Percentiles rank a stretch among this genome's conserved stretches.
Evolutionary conservation across 2,329 filamentous ascomycete species (phyloP).

Genomic region (Rhynchosporium secalis): DNA sequence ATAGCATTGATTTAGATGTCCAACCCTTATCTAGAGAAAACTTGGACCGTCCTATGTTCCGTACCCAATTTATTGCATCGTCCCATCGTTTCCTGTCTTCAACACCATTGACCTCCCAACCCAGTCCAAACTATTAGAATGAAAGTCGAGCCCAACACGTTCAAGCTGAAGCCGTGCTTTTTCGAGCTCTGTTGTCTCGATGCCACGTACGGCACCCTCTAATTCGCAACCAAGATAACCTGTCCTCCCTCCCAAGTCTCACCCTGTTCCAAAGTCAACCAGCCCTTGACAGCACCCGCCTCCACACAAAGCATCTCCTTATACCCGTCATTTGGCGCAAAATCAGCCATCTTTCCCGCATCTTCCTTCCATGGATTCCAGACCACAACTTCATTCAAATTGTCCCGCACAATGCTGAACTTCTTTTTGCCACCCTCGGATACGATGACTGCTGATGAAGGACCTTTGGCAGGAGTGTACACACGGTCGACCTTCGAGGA

Average conservation of each 20-base stretch:
- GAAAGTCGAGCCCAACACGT: not conserved
- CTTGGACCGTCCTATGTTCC: not conserved
- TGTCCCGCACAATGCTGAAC: slow-evolving; percentile 79
- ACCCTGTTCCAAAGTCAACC: slow-evolving; percentile 82
- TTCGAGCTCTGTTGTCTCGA: not conserved
- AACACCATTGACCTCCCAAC: not conserved
- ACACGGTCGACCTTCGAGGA: slow-evolving; percentile 82
- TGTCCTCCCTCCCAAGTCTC: slow-evolving; percentile 62
- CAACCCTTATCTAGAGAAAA: slow-evolving; percentile 1
- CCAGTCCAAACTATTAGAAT: not conserved
- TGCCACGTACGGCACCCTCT: not conserved
- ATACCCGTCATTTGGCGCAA: slow-evolving; percentile 84
- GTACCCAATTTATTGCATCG: not conserved
- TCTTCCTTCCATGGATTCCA: slow-evolving; percentile 98
- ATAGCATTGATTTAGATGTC: slow-evolving; percentile 10
- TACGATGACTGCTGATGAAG: slow-evolving; percentile 59
- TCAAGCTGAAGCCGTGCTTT: not conserved
- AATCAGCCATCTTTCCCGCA: slow-evolving; percentile 79
- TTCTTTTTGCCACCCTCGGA: slow-evolving; percentile 61
- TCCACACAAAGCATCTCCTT: slow-evolving; percentile 95
- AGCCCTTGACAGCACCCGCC: slow-evolving; percentile 78
- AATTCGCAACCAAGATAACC: slow-evolving; percentile 25
- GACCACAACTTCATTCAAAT: slow-evolving; percentile 83
- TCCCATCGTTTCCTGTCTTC: not conserved
- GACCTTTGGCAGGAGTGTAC: slow-evolving; percentile 70